Evolutionary conservation across 192 early-diverging fungal species (phyloP).

Genomic region (Kickxella alabastrina): DNA sequence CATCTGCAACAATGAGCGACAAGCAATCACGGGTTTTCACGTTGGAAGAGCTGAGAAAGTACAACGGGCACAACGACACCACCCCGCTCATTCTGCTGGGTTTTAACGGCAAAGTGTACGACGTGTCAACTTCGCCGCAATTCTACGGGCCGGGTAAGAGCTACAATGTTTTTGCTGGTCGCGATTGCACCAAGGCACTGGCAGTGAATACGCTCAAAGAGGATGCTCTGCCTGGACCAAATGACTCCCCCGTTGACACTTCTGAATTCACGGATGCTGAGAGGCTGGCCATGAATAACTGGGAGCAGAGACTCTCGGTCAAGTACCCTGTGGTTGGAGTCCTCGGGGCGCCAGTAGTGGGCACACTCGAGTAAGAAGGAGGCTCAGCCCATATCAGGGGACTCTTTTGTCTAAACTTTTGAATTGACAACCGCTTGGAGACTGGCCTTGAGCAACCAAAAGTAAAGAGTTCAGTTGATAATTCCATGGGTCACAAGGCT

Average conservation of each 20-base stretch:
- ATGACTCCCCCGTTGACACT: conserved; percentile 67
- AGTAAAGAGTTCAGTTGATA: too few species aligned
- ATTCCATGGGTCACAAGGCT: too few species aligned
- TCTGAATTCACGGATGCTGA: conserved; percentile 64
- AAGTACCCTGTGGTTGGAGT: conserved; percentile 70
- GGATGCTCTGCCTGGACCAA: conserved; percentile 53
- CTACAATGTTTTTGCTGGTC: conserved; percentile 88
- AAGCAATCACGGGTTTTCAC: conserved; percentile 10
- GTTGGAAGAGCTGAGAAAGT: conserved; percentile 13
- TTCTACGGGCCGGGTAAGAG: conserved; percentile 83
- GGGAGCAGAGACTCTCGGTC: conserved; percentile 65
- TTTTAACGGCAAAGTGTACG: conserved; percentile 78
- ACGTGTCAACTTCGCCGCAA: conserved; percentile 70
- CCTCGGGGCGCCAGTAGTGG: conserved; percentile 42
- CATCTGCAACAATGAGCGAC: conserved; percentile 8
- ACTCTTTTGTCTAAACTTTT: too few species aligned
- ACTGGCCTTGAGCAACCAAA: too few species aligned
- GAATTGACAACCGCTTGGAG: too few species aligned
- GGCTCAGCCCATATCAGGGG: too few species aligned
- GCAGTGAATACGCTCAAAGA: conserved; percentile 80
- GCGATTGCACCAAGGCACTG: conserved; percentile 82
- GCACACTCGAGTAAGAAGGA: too few species aligned
- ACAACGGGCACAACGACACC: conserved; percentile 12
- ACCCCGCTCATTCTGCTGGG: conserved; percentile 62
- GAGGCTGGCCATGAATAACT: conserved; percentile 58